Evolutionary conservation across 2,329 filamentous ascomycete species (phyloP).

Genomic region (Westerdykella ornata): DNA sequence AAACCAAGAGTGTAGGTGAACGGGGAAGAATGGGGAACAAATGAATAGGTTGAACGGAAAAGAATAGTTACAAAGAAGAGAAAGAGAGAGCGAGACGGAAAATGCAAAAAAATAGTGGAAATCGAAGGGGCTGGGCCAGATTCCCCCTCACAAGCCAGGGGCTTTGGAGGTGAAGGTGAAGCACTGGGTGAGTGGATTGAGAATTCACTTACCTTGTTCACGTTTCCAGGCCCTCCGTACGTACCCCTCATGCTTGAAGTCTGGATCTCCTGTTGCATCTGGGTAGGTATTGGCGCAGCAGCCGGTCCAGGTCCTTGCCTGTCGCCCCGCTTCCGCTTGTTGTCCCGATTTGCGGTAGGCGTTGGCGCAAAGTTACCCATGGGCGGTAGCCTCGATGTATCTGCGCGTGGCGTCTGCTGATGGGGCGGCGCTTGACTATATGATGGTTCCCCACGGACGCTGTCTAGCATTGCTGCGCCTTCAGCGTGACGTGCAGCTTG

Average conservation of each 20-base stretch:
- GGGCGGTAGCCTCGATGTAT: conserved; percentile 62
- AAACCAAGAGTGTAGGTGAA: not conserved
- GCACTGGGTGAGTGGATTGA: not conserved
- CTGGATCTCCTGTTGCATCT: conserved; percentile 29
- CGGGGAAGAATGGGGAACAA: not conserved
- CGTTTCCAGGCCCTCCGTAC: conserved; percentile 21
- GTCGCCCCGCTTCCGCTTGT: conserved; percentile 72
- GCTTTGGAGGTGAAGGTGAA: not conserved
- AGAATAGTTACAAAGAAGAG: not conserved
- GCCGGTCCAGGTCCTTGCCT: conserved; percentile 47
- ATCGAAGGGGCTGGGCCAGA: no score
- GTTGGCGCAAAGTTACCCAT: conserved; percentile 89
- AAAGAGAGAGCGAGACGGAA: not conserved
- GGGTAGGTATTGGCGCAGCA: conserved; percentile 32
- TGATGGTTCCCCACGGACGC: conserved; percentile 48
- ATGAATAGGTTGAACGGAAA: not conserved
- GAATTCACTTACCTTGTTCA: conserved; percentile 26
- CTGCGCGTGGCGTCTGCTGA: conserved; percentile 45
- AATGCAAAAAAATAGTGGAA: no score
- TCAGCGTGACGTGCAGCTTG: conserved; percentile 60
- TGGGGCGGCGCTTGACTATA: conserved; percentile 40
- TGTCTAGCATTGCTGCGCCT: conserved; percentile 61
- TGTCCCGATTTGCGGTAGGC: conserved; percentile 77
- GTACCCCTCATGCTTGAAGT: conserved; percentile 27
- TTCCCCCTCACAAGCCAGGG: no score